Percentiles rank a stretch among this genome's conserved stretches.
Evolutionary conservation across 768 basidiomycete species (phyloP).

Genomic region (Leucocoprinus sp.): DNA sequence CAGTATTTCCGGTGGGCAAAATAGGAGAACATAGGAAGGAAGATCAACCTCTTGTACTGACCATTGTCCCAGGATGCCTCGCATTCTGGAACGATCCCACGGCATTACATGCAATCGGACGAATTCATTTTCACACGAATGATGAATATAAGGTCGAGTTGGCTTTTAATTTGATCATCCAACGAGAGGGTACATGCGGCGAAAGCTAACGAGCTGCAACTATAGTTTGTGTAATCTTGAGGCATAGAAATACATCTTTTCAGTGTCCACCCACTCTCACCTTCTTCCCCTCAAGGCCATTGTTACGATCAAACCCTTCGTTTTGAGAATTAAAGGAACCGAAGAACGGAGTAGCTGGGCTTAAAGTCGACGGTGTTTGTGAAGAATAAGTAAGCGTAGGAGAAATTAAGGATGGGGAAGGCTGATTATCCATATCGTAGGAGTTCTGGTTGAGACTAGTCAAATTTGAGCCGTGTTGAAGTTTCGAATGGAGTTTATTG

Average conservation of each 20-base stretch:
- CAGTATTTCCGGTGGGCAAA: constrained; percentile 27
- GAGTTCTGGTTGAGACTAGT: constrained; percentile 3
- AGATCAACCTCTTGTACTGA: background rate
- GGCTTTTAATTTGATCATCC: background rate
- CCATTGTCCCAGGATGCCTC: background rate
- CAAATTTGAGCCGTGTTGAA: constrained; percentile 5
- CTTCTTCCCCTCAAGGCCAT: constrained; percentile 7
- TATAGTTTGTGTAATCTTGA: background rate
- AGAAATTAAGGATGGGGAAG: constrained; percentile 45
- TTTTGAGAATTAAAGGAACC: constrained; percentile 39
- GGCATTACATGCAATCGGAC: no score
- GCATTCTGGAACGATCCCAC: background rate
- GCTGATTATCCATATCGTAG: constrained; percentile 9
- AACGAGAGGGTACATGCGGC: background rate
- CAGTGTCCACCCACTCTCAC: constrained; percentile 1
- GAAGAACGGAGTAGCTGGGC: constrained; percentile 68
- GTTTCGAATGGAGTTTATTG: constrained; percentile 12
- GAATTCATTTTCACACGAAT: background rate
- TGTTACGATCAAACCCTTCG: constrained; percentile 20
- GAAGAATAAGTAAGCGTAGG: constrained; percentile 65
- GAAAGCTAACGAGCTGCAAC: background rate
- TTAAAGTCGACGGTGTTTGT: constrained; percentile 55
- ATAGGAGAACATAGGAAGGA: constrained; percentile 24
- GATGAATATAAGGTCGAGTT: background rate
- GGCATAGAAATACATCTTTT: background rate